Percentiles rank a stretch among this genome's conserved stretches.
These are phyloP conservation scores for Diaporthe amygdali DNA, from an alignment of 2,329 filamentous ascomycete species.

Conservation along the genomic window DNA sequence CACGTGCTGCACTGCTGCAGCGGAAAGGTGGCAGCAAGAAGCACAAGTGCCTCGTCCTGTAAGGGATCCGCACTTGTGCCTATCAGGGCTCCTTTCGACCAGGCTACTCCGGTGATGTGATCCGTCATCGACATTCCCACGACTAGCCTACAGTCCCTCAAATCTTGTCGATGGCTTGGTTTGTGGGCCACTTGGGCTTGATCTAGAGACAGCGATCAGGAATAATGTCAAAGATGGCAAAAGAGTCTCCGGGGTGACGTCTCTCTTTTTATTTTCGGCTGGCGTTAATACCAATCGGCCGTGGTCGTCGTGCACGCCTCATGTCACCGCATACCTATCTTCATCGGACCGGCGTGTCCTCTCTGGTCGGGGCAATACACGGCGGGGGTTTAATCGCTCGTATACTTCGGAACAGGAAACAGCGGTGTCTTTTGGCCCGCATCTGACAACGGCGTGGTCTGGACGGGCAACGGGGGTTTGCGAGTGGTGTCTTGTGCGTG, in stretches of 20 bases:
- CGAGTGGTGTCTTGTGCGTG: constrained; percentile 22
- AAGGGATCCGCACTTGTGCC: constrained; percentile 49
- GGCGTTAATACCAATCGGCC: constrained; percentile 28
- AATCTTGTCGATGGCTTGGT: constrained; percentile 13
- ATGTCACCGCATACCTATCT: constrained; percentile 28
- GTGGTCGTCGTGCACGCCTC: constrained; percentile 27
- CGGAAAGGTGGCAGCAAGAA: constrained; percentile 67
- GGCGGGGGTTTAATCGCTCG: constrained; percentile 27
- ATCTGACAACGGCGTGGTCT: constrained; percentile 27
- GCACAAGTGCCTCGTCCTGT: constrained; percentile 84
- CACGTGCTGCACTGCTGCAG: constrained; percentile 87
- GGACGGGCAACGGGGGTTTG: constrained; percentile 19
- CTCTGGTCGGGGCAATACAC: constrained; percentile 29
- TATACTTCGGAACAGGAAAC: constrained; percentile 28
- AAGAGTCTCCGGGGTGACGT: constrained; percentile 21
- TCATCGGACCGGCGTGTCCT: constrained; percentile 31
- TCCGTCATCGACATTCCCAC: constrained; percentile 23
- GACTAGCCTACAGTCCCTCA: constrained; percentile 14
- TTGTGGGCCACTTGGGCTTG: constrained; percentile 17
- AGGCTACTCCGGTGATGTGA: constrained; percentile 25
- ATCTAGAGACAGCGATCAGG: constrained; percentile 15
- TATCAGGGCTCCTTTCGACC: constrained; percentile 30
- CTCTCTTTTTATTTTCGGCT: constrained; percentile 27
- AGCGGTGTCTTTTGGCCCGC: constrained; percentile 27
- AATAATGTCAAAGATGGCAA: constrained; percentile 25